Evolutionary conservation across 1,139 yeast species (phyloP), one percentile per base, ranked within the genome.

Genomic region (Candida glucosophila): DNA sequence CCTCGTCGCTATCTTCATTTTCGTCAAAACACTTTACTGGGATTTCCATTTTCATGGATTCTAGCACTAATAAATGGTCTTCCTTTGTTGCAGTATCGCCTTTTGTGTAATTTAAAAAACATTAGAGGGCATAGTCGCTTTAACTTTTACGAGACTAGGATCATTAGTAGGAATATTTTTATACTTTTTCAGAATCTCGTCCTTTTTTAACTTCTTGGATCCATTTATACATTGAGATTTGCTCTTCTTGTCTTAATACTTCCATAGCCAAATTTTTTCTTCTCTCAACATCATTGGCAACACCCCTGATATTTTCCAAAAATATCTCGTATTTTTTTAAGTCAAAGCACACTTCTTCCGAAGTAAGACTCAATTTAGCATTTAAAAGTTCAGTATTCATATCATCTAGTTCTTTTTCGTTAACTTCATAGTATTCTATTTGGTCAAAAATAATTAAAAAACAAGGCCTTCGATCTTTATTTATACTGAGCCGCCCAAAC

Each of bases 21-120:
- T 27, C 35, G 6, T 33, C 37, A 23, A 26, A n/a, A 30, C 23
- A 5, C 17, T 4, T 44, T 6, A 58, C 42, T 5, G 59, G 49
- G 22, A 65, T 62, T 37, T 62, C 69, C 67, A 61, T 63, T 36
- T 62, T 62, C 69, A 62, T 62, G 18, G 68, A 61, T 35, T 62
- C 60, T 17, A 62, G 43, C 24, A 62, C 48, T 5, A 60, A 40
- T 22, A 59, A 33, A 20, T 47, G 53, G 26, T 58, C 63, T 22
- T 49, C 55, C 12, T 34, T 37, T 12, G 37, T 31, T 8, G 61
- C 46, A 3, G 24, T 27, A 26, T 55, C 63, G 5, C 61, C 67
- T 12, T 22, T 23, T 14, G 28, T 30, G 17, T 40, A 15, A 50
- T 31, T 28, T 49, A 49, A 39, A 49, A 52, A 12, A 52, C 50